Evolutionary conservation across 768 basidiomycete genomes (phyloP).

Genomic region (Amanita pallidorosea): DNA sequence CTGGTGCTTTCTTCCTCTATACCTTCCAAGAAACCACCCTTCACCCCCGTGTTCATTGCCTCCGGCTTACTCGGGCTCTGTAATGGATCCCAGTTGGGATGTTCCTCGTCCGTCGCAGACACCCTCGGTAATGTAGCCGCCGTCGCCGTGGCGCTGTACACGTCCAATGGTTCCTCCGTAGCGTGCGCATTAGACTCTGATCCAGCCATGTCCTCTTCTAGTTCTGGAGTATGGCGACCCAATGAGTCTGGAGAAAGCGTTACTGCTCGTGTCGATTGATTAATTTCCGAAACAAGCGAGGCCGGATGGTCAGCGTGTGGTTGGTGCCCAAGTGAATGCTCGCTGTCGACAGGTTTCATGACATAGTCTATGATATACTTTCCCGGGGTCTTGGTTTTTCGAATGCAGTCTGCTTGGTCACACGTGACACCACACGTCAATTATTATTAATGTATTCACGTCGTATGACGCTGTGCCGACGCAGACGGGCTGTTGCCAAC

Average conservation of each 20-base stretch:
- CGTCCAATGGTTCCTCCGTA: neutral
- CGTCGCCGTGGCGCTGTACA: neutral
- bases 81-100: slow-evolving; percentile 4
- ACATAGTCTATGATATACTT: neutral
- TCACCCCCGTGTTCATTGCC: slow-evolving; percentile 1
- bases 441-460: too few species aligned
- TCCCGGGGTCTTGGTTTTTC: neutral
- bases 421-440: too few species aligned
- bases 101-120: neutral
- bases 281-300: neutral
- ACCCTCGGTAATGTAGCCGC: neutral
- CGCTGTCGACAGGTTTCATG: slow-evolving; percentile 1
- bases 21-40: slow-evolving; percentile 11
- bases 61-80: slow-evolving; percentile 5
- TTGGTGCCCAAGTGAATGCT: neutral
- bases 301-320: neutral
- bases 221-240: neutral
- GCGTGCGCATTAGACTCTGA: neutral
- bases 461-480: too few species aligned
- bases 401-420: neutral
- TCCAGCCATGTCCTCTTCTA: neutral
- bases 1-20: slow-evolving; percentile 14
- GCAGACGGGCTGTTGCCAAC: too few species aligned
- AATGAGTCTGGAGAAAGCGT: neutral
- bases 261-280: neutral